Conservation (phyloP, 2,329 filamentous ascomycete genomes). For the Aspergillus vadensis region DNA sequence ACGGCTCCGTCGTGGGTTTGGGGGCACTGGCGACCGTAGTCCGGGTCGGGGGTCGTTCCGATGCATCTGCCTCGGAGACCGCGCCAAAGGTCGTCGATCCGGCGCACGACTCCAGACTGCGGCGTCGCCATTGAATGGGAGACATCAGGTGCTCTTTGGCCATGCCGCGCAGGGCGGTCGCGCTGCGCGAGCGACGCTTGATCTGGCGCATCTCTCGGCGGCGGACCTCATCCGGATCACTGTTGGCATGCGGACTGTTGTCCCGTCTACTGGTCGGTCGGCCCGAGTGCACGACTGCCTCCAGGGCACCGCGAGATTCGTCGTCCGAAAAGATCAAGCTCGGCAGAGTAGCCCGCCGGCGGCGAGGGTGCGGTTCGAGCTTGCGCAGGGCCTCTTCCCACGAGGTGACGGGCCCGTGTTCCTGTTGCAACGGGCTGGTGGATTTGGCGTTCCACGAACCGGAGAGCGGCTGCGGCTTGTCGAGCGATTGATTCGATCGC, state of each 20-base stretch:
- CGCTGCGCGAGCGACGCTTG: constrained; percentile 50
- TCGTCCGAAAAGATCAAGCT: constrained; percentile 48
- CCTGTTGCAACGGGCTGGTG: constrained; percentile 25
- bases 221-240: constrained; percentile 22
- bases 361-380: constrained; percentile 27
- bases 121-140: constrained; percentile 45
- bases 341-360: constrained; percentile 47
- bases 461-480: constrained; percentile 26
- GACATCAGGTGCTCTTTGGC: constrained; percentile 41
- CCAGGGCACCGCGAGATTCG: constrained; percentile 36
- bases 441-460: constrained; percentile 29
- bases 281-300: constrained; percentile 27
- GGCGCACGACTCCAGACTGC: constrained; percentile 43
- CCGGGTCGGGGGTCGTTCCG: constrained; percentile 30
- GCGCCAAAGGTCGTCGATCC: constrained; percentile 37
- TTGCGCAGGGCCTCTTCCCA: constrained; percentile 24
- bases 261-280: constrained; percentile 11
- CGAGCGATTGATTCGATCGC: constrained; percentile 12
- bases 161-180: constrained; percentile 41
- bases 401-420: constrained; percentile 24
- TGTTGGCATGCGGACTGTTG: constrained; percentile 17
- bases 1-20: constrained; percentile 24
- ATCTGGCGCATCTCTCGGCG: constrained; percentile 28
- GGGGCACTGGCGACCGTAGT: constrained; percentile 33
- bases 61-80: constrained; percentile 31